Evolutionary conservation across 1,284 basidiomycete species (phyloP).

Genomic region (Omphalotus olearius): DNA sequence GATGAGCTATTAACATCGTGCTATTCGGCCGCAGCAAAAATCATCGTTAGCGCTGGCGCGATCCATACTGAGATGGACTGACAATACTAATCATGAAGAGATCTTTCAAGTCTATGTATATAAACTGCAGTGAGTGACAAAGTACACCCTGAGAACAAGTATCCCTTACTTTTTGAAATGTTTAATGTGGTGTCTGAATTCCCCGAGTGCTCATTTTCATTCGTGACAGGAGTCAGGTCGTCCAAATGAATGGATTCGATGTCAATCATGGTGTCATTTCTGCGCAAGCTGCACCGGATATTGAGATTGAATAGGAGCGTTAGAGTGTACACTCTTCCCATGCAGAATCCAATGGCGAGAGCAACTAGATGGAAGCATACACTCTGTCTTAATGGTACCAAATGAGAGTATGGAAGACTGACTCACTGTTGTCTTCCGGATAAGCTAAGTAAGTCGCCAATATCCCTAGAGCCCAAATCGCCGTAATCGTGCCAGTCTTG

Average conservation of each 20-base stretch:
- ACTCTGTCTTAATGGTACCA: background rate
- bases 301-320: background rate
- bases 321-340: background rate
- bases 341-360: background rate
- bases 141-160: too few species aligned
- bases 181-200: too few species aligned
- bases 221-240: too few species aligned
- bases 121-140: too few species aligned
- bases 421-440: background rate
- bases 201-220: too few species aligned
- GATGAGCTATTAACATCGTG: too few species aligned
- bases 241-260: background rate
- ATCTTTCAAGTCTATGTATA: too few species aligned
- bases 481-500: background rate
- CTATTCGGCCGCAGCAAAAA: too few species aligned
- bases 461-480: background rate
- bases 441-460: background rate
- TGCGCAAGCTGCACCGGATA: background rate
- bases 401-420: background rate
- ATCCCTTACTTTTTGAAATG: too few species aligned
- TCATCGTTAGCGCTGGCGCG: too few species aligned
- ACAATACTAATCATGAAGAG: too few species aligned
- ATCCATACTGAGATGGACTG: too few species aligned
- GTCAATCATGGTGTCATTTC: background rate
- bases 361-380: background rate